Evolutionary conservation across 768 basidiomycete species (phyloP).

Genomic region (Russula sp.): DNA sequence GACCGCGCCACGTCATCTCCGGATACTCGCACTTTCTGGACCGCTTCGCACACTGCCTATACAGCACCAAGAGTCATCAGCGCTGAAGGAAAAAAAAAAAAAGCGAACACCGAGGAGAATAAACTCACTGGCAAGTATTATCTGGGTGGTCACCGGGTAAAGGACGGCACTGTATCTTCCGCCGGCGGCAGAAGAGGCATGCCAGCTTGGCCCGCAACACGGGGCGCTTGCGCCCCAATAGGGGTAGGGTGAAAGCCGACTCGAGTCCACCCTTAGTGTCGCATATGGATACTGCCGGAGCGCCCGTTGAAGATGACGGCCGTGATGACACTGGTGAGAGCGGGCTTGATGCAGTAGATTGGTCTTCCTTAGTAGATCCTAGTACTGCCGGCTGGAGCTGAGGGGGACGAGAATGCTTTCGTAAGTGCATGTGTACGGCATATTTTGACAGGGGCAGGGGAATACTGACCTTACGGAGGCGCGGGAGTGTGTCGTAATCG

Average conservation of each 20-base stretch:
- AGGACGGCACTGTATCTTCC: constrained; percentile 21
- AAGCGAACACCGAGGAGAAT: not conserved
- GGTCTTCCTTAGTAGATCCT: constrained; percentile 9
- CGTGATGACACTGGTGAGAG: constrained; percentile 17
- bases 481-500: constrained; percentile 20
- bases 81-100: not conserved
- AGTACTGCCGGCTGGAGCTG: constrained; percentile 14
- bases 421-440: constrained; percentile 6
- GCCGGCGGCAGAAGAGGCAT: constrained; percentile 21
- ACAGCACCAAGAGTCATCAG: not conserved
- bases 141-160: constrained; percentile 3
- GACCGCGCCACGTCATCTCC: constrained; percentile 21
- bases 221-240: constrained; percentile 20
- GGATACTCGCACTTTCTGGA: constrained; percentile 15
- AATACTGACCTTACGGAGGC: constrained; percentile 16
- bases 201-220: constrained; percentile 19
- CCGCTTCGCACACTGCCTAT: constrained; percentile 19
- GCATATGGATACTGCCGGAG: not conserved
- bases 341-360: constrained; percentile 15
- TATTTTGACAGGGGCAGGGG: not conserved
- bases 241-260: constrained; percentile 15
- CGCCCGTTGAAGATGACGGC: constrained; percentile 18
- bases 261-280: not conserved
- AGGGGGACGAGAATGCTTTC: not conserved
- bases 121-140: constrained; percentile 14